Evolutionary conservation across 192 early-diverging fungal species (phyloP), one percentile per base, ranked within the genome.

Genomic region (Linnemannia hyalina): DNA sequence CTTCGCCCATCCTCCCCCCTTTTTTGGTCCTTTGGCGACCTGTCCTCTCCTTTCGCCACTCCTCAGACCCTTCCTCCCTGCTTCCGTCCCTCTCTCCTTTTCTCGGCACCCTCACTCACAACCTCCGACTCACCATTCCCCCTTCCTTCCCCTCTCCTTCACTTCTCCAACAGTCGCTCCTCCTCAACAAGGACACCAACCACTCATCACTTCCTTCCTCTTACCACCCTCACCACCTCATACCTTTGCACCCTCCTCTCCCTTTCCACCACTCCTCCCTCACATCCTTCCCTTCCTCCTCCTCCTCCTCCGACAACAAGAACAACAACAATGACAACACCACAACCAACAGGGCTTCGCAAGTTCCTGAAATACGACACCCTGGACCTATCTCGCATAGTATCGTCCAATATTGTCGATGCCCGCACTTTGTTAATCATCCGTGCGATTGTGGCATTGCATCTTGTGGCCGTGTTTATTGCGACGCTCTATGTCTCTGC

Each of bases 401-500:
- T 86, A 26, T 81, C 74, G 1, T 86, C 84, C 72, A 86, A 86
- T 60, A 29, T 86, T 32, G 68, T 86, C 76, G 74, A 54, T 22
- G 84, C 84, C 20, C 77, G 52, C 5, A 38, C 49, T 0, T 65
- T 86, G 15, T 22, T 86, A 2, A 22, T 68, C 1, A 68, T 86
- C 47, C 84, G 84, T 9, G 32, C 65, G 20, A 5, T 86, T 3
- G 52, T 86, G 41, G 74, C 75, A 29, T 35, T 81, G 15, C 84
- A 86, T 42, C 63, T 86, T 29, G 41, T 65, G 8, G 79, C 80
- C 9, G 84, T 86, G 65, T 86, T 86, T 32, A 77, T 86, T 41
- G 84, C 84, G 3, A 86, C 84, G 20, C 72, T 86, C 20, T 81
- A 81, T 22, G 84, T 86, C 54, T 86, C 84, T 60, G 84, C 80